Base-by-base conservation (phyloP, 2,329 filamentous ascomycete genomes). In the Knoxdaviesia capensis region DNA sequence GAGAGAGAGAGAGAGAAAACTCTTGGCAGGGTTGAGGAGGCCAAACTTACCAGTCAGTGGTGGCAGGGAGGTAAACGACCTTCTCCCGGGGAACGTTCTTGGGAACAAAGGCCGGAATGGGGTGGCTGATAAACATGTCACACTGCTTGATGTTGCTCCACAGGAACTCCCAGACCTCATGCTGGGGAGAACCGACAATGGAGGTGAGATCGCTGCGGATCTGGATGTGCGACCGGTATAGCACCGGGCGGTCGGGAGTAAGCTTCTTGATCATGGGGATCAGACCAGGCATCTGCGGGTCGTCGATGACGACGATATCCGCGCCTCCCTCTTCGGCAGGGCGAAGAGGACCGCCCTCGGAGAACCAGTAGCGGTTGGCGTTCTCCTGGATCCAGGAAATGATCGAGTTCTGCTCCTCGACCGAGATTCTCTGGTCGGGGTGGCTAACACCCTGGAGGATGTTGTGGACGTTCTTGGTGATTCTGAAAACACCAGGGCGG, bases 381-480 rank as follows among this genome's bases (percentile, higher is more conserved):
- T 88, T 88, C 8, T 80, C 71, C 8, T 65, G 60, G 44, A 82
- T 77, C 83, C 83, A 90, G 39, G 75, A 69, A 7, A 68, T 69
- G 41, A 88, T 71, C n/a, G 64, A 59, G 1, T 61, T 55, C 50
- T 77, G 74, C 44, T 82, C 71, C 2, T 79, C 69, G 1, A 63
- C 50, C 0, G 67, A 72, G 32, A 88, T 65, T n/a, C 73, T 68
- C 49, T 82, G 69, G 3, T 71, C 68, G 0, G 74, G 70, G 30
- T 68, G 64, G 36, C 75, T 74, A 36, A 87, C 82, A 6, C 82
- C 83, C 59, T 90, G 83, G 3, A 90, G 72, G 48, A 88, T 87
- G 58, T 90, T 90, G 69, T 90, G 83, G 50, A 86, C 80, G 49
- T 80, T 86, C 61, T 90, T 90, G 49, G 83, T 90, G 57, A 84